Base-by-base conservation (phyloP, 2,329 filamentous ascomycete genomes). In the Sporothrix luriei region DNA sequence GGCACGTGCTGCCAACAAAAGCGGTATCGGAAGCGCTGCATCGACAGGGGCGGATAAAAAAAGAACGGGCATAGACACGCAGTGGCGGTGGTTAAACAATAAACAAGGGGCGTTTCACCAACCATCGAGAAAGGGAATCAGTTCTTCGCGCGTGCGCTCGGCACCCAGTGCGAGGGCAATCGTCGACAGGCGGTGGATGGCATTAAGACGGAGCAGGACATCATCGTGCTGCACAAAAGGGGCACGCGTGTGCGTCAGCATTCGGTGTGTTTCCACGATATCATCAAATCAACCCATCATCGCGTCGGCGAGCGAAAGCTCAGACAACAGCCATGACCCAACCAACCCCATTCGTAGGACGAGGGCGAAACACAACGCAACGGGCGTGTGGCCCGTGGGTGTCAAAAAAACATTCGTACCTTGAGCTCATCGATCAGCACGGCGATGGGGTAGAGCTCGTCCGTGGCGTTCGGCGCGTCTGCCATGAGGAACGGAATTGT, bases 401-500 rank as follows among this genome's bases (percentile, higher is more conserved):
- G n/a, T 21, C 9, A 5, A 11, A 11, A 26, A n/a, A 9, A 14
- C 4, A 38, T 3, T 26, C 43, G 77, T 88, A 97, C 94, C 92
- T 97, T 99, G 78, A 99, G 87, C 88, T 99, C 95, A 82, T 99
- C 95, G 83, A 99, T 99, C 82, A 99, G 90, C 76, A 99, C 95
- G 79, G 96, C 95, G 85, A 99, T 99, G 80, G 95, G 95, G 83
- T 98, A 99, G 78, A 99, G 93, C 90, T 98, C 96, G 84, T 99
- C 95, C 82, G 91, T 96, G 85, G 94, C 89, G 83, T 90, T 92
- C 81, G 90, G 87, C 83, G 90, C 91, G 84, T 97, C 88, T 83
- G 88, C 93, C 94, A 98, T 98, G 81, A 81, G 87, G 68, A 69
- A 61, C 57, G 68, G 70, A 33, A 66, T 52, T 65, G 65, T 68